A percentile compares a stretch with the other conserved stretches of the same genome.
Conservation (phyloP, 2,329 filamentous ascomycete species). For the Scolecobasidium constrictum region DNA sequence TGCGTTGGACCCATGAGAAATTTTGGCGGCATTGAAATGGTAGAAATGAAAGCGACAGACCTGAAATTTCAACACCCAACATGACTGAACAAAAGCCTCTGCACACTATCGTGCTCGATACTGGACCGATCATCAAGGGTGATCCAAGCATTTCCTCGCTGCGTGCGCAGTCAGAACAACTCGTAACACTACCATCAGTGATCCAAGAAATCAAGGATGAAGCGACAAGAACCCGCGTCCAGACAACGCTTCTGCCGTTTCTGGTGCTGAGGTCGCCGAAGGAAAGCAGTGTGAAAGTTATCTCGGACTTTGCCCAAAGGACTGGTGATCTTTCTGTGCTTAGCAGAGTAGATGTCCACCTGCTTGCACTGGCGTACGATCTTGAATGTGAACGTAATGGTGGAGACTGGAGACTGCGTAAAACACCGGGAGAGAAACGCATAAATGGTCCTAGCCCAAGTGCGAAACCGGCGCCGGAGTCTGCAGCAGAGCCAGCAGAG, state of each 20-base stretch:
- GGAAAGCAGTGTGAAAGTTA: constrained; percentile 65
- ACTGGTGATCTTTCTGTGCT: constrained; percentile 85
- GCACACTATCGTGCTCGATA: constrained; percentile 77
- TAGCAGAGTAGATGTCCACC: constrained; percentile 78
- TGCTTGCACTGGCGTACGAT: constrained; percentile 86
- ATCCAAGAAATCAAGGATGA: constrained; percentile 80
- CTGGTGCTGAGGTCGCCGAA: constrained; percentile 64
- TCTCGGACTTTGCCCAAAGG: constrained; percentile 74
- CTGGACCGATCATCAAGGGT: constrained; percentile 89
- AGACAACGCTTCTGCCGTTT: constrained; percentile 80
- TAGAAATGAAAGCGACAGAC: constrained; percentile 2
- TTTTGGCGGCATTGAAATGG: neutral
- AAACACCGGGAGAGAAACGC: constrained; percentile 65
- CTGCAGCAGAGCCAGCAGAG: constrained; percentile 16
- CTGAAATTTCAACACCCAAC: neutral
- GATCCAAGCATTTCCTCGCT: constrained; percentile 76
- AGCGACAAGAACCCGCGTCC: constrained; percentile 66
- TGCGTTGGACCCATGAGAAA: neutral
- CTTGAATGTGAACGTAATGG: constrained; percentile 83
- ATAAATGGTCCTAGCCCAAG: constrained; percentile 58
- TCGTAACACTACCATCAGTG: constrained; percentile 79
- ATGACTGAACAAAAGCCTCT: constrained; percentile 50
- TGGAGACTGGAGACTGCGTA: constrained; percentile 79
- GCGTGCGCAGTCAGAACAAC: constrained; percentile 60
- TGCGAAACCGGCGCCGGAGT: constrained; percentile 27